Evolutionary conservation across 768 basidiomycete genomes (phyloP), one percentile per base, ranked within the genome.

Genomic region (Phaeolepiota aurea): DNA sequence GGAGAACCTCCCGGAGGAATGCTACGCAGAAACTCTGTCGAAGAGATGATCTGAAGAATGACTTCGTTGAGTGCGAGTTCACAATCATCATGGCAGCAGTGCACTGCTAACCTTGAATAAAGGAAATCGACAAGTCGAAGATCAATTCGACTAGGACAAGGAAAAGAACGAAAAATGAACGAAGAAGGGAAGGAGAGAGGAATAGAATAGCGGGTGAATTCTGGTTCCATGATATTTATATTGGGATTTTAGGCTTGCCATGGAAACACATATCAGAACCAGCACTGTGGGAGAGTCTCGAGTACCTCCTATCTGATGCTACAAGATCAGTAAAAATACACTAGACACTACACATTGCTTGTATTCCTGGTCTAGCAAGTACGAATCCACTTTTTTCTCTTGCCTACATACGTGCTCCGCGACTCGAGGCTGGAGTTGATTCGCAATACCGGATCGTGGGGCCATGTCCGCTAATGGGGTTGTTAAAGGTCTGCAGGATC

Each of bases 1-100:
- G 65, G 58, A 58, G 56, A 64, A 65, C 75, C 79, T 78, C 76
- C 72, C 77, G 63, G 72, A 76, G 79, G 72, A 66, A 64, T 64
- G 61, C 58, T 65, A 61, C 64, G 55, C 57, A n/a, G 58, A 55
- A 54, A 55, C 74, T 79, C 80, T 83, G 61, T 79, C 80, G 74
- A 83, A 82, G 79, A 79, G 74, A n/a, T 38, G 66, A 28, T n/a
- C 25, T 28, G n/a, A 28, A 28, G n/a, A 28, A 28, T 7, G n/a
- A n/a, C n/a, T n/a, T n/a, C n/a, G n/a, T n/a, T n/a, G n/a, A n/a
- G n/a, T n/a, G n/a, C n/a, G n/a, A n/a, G n/a, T n/a, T n/a, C n/a
- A n/a, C n/a, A n/a, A n/a, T n/a, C n/a, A n/a, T n/a, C n/a, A n/a
- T n/a, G n/a, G n/a, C n/a, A n/a, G n/a, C n/a, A n/a, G n/a, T n/a